Evolutionary conservation across 2,329 filamentous ascomycete species (phyloP).

Genomic region (Pseudogymnoascus verrucosus): DNA sequence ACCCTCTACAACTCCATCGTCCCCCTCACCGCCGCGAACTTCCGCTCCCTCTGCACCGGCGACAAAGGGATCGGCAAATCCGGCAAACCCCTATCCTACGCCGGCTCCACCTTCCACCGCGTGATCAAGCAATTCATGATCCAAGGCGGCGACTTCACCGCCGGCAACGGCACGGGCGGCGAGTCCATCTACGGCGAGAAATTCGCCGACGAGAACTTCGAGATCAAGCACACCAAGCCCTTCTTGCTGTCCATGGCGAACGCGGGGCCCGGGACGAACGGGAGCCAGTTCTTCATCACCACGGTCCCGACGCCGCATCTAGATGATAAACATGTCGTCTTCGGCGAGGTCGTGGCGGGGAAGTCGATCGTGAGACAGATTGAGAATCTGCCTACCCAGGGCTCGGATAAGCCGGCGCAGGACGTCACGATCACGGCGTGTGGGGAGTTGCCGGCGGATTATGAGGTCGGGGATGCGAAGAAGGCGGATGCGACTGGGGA

Average conservation of each 20-base stretch:
- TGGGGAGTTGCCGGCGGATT: constrained; percentile 71
- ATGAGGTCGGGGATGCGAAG: constrained; percentile 57
- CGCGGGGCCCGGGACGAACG: constrained; percentile 89
- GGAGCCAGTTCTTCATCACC: constrained; percentile 96
- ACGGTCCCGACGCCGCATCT: constrained; percentile 92
- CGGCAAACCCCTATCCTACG: constrained; percentile 86
- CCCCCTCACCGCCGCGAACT: constrained; percentile 94
- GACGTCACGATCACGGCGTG: constrained; percentile 74
- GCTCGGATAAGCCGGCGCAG: constrained; percentile 67
- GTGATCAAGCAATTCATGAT: constrained; percentile 99
- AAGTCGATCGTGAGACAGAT: constrained; percentile 87
- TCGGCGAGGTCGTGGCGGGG: constrained; percentile 86
- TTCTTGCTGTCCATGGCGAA: constrained; percentile 98
- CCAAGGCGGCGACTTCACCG: constrained; percentile 94
- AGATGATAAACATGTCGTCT: constrained; percentile 95
- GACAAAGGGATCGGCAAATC: constrained; percentile 80
- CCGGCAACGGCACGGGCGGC: constrained; percentile 87
- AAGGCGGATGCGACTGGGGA: constrained; percentile 75
- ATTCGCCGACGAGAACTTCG: constrained; percentile 95
- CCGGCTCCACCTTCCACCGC: constrained; percentile 86
- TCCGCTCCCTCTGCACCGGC: constrained; percentile 86
- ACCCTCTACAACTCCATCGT: constrained; percentile 73
- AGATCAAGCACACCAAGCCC: constrained; percentile 81
- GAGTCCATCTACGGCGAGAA: constrained; percentile 97
- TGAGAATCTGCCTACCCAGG: constrained; percentile 70